Base-by-base conservation (phyloP, 768 basidiomycete species). In the Leccinum rimulosum region DNA sequence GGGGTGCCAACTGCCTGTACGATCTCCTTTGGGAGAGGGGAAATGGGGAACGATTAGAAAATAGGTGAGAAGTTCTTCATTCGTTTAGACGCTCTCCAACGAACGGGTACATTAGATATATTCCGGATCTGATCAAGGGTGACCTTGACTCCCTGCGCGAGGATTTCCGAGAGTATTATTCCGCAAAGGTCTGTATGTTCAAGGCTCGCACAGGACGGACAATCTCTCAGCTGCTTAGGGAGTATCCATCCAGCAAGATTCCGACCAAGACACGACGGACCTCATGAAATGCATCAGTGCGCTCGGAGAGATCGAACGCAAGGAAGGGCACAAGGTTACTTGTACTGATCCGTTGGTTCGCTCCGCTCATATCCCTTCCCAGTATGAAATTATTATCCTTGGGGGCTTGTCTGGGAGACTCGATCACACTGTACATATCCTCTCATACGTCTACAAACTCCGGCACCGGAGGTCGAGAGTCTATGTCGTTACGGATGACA, bases 401-500 rank as follows among this genome's bases (percentile, higher is more conserved):
- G 96, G 6, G 95, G 97, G n/a, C 1, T 77, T 99, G 3, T 82
- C 90, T 5, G 97, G 97, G 0, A 85, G 97, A 28, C 78, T 99
- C 3, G 97, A 99, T 72, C 97, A 99, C 67, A 97, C 95, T 0
- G 78, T 95, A 4, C 95, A 97, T 67, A 89, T 92, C 0, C 80
- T 99, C 14, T 91, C 94, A 3, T 82, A 88, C 52, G 74, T 98
- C 1, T 84, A 95, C 73, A 93, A 93, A 70, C 76, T 95, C 22
- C 84, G 91, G 47, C 82, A 79, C 65, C 74, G 56, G 19, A 78
- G 86, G 33, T 70, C 81, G 10, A 79, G 78, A 22, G 82, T 89
- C 3, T 95, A 86, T 95, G n/a, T n/a, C n/a, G n/a, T n/a, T n/a
- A n/a, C n/a, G n/a, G n/a, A n/a, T n/a, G n/a, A n/a, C n/a, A n/a